Evolutionary conservation across 1,284 basidiomycete genomes (phyloP), one percentile per base, ranked within the genome.

Genomic region (Lentinus polychrous): DNA sequence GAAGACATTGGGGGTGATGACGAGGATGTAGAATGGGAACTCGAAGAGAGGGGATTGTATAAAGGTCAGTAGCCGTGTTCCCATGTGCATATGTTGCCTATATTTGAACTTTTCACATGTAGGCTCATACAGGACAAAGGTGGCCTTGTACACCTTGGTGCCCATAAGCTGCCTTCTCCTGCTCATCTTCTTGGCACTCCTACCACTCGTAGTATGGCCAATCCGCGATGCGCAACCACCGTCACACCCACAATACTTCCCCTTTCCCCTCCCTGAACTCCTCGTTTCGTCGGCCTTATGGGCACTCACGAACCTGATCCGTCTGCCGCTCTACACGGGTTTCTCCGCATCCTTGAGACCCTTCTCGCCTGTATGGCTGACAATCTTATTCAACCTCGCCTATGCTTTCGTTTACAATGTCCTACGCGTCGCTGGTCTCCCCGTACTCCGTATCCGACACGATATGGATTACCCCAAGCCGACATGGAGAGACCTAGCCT

Each of bases 51-150:
- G 44, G 44, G 41, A 6, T 22, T 43, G 2, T 49, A 49, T 31
- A 32, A 41, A 24, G 47, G 47, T 49, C 20, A 11, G 47, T 10
- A 27, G 27, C 10, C 10, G 27, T 27, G 20, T 20, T 20, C 15
- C 40, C 22, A 14, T 42, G 14, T 15, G 36, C 14, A 42, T 20
- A n/a, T 42, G 8, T 42, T 8, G 40, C 40, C 23, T n/a, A 42
- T 4, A 18, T 14, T 14, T 24, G 40, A 42, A 37, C 18, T 37
- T 15, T 37, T 15, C 20, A 14, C 24, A 43, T 38, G 17, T 53
- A 86, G 84, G 83, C n/a, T 83, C 81, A 1, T 86, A 83, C 66
- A 64, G 58, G 39, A 68, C 67, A 35, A 62, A 80, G 6, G 46
- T 84, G 15, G 60, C 67, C 8, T 52, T 79, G 32, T 83, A 86